These are phyloP conservation scores for Aspergillus flavus DNA, from an alignment of 2,329 filamentous ascomycete species.

Conservation along the genomic window DNA sequence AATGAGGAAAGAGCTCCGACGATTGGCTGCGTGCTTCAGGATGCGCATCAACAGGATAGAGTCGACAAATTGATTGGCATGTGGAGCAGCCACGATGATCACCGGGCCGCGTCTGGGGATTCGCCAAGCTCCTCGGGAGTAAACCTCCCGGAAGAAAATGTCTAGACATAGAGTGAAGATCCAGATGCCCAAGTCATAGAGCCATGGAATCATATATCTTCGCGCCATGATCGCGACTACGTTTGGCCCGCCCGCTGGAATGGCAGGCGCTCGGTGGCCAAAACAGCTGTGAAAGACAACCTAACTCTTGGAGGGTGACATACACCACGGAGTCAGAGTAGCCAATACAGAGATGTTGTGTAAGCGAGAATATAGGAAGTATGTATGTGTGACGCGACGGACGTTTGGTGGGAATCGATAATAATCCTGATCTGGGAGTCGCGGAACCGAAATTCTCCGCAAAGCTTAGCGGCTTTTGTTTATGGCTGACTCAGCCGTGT, in stretches of 20 bases:
- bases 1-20: constrained; percentile 88
- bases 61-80: constrained; percentile 98
- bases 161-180: constrained; percentile 72
- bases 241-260: not conserved
- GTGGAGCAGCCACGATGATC: constrained; percentile 93
- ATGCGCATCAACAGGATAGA: constrained; percentile 91
- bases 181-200: constrained; percentile 55
- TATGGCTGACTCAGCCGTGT: not conserved
- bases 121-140: constrained; percentile 92
- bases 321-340: not conserved
- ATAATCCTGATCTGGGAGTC: not conserved
- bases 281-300: not conserved
- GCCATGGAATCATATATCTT: constrained; percentile 45
- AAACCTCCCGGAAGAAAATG: constrained; percentile 98
- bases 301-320: not conserved
- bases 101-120: constrained; percentile 86
- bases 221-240: not conserved
- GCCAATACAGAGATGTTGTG: not conserved
- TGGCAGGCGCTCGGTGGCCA: not conserved
- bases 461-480: not conserved
- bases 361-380: not conserved
- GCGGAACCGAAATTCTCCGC: not conserved
- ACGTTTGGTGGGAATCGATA: not conserved
- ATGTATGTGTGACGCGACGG: not conserved
- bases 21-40: constrained; percentile 80